Base-by-base conservation (phyloP, 495 filamentous ascomycete genomes). In the Penicillium fimorum region DNA sequence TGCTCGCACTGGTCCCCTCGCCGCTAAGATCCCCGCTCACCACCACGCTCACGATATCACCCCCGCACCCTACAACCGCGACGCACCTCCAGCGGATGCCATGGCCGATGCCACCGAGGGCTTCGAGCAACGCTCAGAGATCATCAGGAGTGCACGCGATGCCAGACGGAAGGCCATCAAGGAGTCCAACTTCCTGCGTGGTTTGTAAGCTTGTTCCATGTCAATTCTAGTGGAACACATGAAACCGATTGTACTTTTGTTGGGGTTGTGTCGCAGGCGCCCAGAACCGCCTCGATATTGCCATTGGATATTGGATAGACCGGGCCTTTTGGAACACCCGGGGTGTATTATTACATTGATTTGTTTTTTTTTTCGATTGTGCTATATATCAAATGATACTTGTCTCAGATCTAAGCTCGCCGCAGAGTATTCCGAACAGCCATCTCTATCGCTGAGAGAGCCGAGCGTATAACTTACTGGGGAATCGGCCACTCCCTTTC, bases 121-220 rank as follows among this genome's bases (percentile, higher is more conserved):
- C 50, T 57, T 70, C 24, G 66, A 70, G 47, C 76, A 75, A 66
- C 74, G 79, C 25, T 59, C 63, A 27, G 70, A 56, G 65, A 69
- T 61, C 70, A 84, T 63, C 70, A 82, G 73, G 78, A 87, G 68
- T 81, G 86, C 48, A 78, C 79, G 92, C 65, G 81, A 78, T 59
- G 86, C 91, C 60, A 81, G 91, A 66, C 84, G 88, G 65, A 85
- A 80, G 58, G 80, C 76, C 62, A 97, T 98, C 63, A 94, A 93
- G 79, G 94, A 97, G 76, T 79, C 64, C 53, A 98, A 98, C 76
- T 98, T 94, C 82, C 82, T 98, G 76, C 88, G 86, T 78, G 81
- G 84, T 17, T 88, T 95, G 82, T 85, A 81, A 70, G 71, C 50
- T 57, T 32, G 48, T 52, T 59, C n/a, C 27, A 27, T 56, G 50